Evolutionary conservation across 2,329 filamentous ascomycete genomes (phyloP), one percentile per base, ranked within the genome.

Genomic region (Didymellaceae sp.): DNA sequence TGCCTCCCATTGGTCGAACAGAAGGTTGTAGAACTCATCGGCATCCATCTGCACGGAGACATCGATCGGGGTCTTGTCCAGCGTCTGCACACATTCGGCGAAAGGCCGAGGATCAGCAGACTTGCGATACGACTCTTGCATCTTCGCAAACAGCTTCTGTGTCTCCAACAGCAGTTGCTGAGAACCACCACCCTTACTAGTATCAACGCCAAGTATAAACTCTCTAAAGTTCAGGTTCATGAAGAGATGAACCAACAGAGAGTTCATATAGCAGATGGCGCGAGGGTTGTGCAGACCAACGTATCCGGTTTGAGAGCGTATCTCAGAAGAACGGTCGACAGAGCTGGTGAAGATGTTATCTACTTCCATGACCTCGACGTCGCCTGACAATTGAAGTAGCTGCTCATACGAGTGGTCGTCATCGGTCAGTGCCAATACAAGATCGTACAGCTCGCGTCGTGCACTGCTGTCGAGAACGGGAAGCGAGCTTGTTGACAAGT

Each of bases 261-360:
- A 97, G 70, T 99, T 99, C 68, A 97, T 82, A 70, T 99, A 99
- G 74, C 94, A 99, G 0, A 95, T 97, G 68, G 97, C 96, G 8
- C 91, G 94, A 13, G 97, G 81, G 65, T 99, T 99, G 48, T 83
- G 83, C n/a, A 99, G 75, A 1, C 94, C 94, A n/a, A 89, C 85
- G 68, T 96, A 96, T 16, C 91, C 91, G 55, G 89, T 89, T 1
- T 83, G 75, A 2, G 90, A 86, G 55, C 91, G 85, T n/a, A 95
- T 82, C 13, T 85, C 82, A 63, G 83, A 86, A 30, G 74, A 74
- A 25, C 86, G 80, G 41, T 93, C 89, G 54, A 89, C 4, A 76
- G 63, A 54, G 16, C 65, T 57, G 3, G 88, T 75, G 0, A 89
- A 83, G 55, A 86, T 87, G 11, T 79, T 77, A 59, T 88, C 87